Evolutionary conservation across 768 basidiomycete genomes (phyloP), one percentile per base, ranked within the genome.

Genomic region (Xerocomellus chrysenteron): DNA sequence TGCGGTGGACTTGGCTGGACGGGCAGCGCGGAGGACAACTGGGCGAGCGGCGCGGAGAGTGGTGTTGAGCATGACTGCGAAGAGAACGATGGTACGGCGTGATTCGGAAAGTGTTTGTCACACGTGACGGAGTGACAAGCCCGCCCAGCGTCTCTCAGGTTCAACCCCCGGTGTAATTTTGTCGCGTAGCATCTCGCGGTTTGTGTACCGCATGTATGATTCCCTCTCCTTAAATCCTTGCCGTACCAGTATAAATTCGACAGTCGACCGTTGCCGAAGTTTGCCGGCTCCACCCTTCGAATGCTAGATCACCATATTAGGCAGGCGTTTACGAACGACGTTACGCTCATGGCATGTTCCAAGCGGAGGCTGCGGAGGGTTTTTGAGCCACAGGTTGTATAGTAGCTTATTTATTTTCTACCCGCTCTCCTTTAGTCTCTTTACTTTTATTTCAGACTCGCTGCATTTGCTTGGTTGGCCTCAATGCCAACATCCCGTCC

Each of bases 241-340:
- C 13, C 12, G 26, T 28, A 30, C 28, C 32, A 4, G 12, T 30
- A 4, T 13, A 39, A n/a, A 21, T 39, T 48, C n/a, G 36, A 44
- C 14, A 17, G 3, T 41, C 39, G 4, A 16, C 40, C 17, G 13
- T 36, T 21, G 48, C 40, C 21, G 58, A 37, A 12, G 6, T 10
- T 33, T 16, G 49, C 55, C 39, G 30, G 19, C 17, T 36, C 39
- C 47, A 14, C 39, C 2, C 51, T 55, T 41, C 11, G 33, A 55
- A 55, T 58, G 17, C 46, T 19, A 10, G 2, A 47, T 50, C 59
- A 43, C 70, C 51, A 47, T 47, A 68, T 65, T 50, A 63, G 70
- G 70, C 51, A 70, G 49, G 59, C 55, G 5, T 71, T 71, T 71
- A 73, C 62, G 72, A 72, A 73, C 68, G 39, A 37, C 39, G 17